phyloP scores from a whole-genome alignment of 495 filamentous ascomycete species.

The Lepidopterella palustris region DNA sequence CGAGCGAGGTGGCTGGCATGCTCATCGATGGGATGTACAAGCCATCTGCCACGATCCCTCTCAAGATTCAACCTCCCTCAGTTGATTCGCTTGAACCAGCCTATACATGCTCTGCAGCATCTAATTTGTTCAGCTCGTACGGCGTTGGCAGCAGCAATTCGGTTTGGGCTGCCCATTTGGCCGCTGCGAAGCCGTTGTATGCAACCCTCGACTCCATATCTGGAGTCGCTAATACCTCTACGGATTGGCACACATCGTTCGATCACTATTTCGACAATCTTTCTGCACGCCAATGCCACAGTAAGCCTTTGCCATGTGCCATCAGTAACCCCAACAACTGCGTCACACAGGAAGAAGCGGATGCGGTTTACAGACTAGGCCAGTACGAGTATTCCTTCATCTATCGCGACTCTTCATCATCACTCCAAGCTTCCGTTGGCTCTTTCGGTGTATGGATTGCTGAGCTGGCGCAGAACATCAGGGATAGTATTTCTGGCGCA shows the following conservation, averaged over 20 bases:
- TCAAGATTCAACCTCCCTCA: slow-evolving; percentile 45
- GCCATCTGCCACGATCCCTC: slow-evolving; percentile 28
- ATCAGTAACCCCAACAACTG: slow-evolving; percentile 45
- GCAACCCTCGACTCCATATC: slow-evolving; percentile 51
- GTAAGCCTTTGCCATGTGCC: slow-evolving; percentile 56
- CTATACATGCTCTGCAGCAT: slow-evolving; percentile 51
- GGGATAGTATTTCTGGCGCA: slow-evolving; percentile 39
- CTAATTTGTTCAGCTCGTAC: slow-evolving; percentile 42
- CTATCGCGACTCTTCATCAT: slow-evolving; percentile 52
- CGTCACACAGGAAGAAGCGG: slow-evolving; percentile 48
- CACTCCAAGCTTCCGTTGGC: slow-evolving; percentile 48
- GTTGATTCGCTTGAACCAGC: slow-evolving; percentile 59
- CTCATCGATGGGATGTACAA: slow-evolving; percentile 55
- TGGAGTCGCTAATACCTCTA: slow-evolving; percentile 47
- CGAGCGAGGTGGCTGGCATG: slow-evolving; percentile 62
- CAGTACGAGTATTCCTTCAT: slow-evolving; percentile 65
- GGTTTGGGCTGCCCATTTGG: slow-evolving; percentile 53
- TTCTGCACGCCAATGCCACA: slow-evolving; percentile 60
- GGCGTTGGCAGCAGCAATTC: slow-evolving; percentile 40
- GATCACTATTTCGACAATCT: slow-evolving; percentile 75
- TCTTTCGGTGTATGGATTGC: slow-evolving; percentile 58
- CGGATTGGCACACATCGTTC: slow-evolving; percentile 54
- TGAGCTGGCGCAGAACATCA: slow-evolving; percentile 55
- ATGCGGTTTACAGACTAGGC: slow-evolving; percentile 60
- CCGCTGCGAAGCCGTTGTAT: slow-evolving; percentile 46